Percentiles rank a stretch among this genome's conserved stretches.
phyloP scores from a whole-genome alignment of 148 eudicot genomes.

The Simmondsia chinensis region DNA sequence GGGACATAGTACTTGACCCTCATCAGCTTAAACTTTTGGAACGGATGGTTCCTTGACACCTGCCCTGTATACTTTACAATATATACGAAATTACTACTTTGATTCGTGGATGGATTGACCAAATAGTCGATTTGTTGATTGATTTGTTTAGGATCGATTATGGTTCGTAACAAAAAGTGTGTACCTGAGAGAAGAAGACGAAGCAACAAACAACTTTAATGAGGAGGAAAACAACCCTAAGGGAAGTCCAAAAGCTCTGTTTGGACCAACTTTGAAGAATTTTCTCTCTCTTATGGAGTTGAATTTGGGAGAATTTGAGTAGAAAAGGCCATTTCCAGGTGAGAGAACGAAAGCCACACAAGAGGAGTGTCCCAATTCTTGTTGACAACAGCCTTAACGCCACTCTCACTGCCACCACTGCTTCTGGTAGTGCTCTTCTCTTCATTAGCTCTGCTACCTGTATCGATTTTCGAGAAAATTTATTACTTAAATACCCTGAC shows the following conservation, averaged over 20 bases:
- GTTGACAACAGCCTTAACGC: conserved; percentile 44
- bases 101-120: not conserved
- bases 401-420: conserved; percentile 20
- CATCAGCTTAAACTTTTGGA: too few species aligned
- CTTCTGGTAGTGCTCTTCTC: conserved; percentile 30
- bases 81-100: too few species aligned
- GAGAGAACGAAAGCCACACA: conserved; percentile 53
- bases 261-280: conserved; percentile 62
- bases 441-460: conserved; percentile 48
- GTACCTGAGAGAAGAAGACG: conserved; percentile 38
- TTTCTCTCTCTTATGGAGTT: conserved; percentile 42
- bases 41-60: too few species aligned
- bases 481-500: not conserved
- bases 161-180: not conserved
- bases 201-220: conserved; percentile 32
- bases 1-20: too few species aligned
- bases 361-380: conserved; percentile 54
- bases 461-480: not conserved
- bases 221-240: conserved; percentile 31
- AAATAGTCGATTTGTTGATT: not conserved
- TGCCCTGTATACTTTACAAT: too few species aligned
- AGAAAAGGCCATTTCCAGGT: conserved; percentile 55
- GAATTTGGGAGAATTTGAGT: conserved; percentile 36
- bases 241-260: conserved; percentile 19
- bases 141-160: not conserved